Evolutionary conservation across 768 basidiomycete species (phyloP), one percentile per base, ranked within the genome.

Genomic region (Ramaria sp.): DNA sequence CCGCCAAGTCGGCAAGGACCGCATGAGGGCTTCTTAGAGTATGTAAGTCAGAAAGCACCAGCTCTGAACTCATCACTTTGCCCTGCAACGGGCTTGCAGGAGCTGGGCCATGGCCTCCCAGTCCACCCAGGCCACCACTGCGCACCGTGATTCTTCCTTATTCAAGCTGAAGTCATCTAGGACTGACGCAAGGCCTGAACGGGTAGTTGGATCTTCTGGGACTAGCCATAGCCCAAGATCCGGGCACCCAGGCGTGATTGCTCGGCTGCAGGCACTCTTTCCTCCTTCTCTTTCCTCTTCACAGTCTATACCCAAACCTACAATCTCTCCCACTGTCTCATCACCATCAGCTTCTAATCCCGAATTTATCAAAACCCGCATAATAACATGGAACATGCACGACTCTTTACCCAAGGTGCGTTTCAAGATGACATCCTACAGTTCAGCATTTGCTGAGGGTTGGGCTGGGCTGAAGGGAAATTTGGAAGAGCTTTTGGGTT

Each of bases 341-440:
- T 65, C 22, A 64, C 70, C 17, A 53, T 65, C 22, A 65, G 69
- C 17, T 65, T 11, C 59, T 67, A 4, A 69, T 69, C 1, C 75
- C 73, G 27, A 22, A 60, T 77, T 75, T 65, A 71, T 89, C 46
- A 90, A 89, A 64, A 70, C 88, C 39, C 72, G 82, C 43, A 79
- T 89, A 48, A 52, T 88, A 34, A 85, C 84, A 38, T 91, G 88
- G 88, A 91, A 90, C 61, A 91, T 91, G 88, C 84, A 90, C 60
- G 86, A 89, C 60, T 83, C 83, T 0, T 64, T 89, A 5, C 88
- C 88, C 31, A 89, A 86, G 77, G 86, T 82, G 30, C 15, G 65
- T 59, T 17, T 12, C 30, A 37, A 15, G 10, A 15, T 38, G 24
- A 5, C 12, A 22, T n/a, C 31, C 13, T n/a, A 39, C 15, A 48